Evolutionary conservation across 2,329 filamentous ascomycete species (phyloP).

Genomic region (Immersiporthe knoxdaviesiana): DNA sequence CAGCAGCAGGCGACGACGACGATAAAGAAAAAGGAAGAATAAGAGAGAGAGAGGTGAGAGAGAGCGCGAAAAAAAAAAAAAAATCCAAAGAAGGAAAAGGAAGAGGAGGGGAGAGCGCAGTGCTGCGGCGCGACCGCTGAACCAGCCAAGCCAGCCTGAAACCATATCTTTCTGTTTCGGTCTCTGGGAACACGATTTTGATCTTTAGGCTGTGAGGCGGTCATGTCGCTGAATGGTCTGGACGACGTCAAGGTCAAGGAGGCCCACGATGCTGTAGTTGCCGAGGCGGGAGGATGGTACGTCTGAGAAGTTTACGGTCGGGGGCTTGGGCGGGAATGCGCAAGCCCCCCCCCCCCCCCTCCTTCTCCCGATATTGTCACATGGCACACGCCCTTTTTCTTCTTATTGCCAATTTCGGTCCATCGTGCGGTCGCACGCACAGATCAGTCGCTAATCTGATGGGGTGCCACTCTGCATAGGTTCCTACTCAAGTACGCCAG

Average conservation of each 20-base stretch:
- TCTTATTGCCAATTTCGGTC: conserved; percentile 12
- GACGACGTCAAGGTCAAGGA: conserved; percentile 80
- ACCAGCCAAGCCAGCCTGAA: background rate
- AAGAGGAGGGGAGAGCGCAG: conserved; percentile 10
- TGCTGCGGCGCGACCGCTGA: conserved; percentile 2
- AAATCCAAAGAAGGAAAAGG: background rate
- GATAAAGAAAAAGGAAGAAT: background rate
- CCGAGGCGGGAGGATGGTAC: conserved; percentile 93
- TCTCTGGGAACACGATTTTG: background rate
- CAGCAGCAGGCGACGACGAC: background rate
- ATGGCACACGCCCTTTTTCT: background rate
- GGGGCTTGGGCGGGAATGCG: conserved; percentile 16
- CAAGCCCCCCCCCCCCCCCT: background rate
- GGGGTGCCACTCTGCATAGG: conserved; percentile 55
- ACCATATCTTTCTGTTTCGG: background rate
- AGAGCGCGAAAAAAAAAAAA: background rate
- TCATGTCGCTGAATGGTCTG: conserved; percentile 95
- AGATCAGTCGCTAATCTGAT: conserved; percentile 20
- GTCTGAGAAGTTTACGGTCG: conserved; percentile 40
- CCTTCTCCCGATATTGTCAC: background rate
- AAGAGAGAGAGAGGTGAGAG: conserved; percentile 1
- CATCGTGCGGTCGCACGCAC: conserved; percentile 8
- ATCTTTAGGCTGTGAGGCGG: conserved; percentile 27
- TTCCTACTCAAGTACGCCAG: conserved; percentile 90
- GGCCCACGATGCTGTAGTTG: conserved; percentile 77